phyloP scores from a whole-genome alignment of 1,139 yeast species.

The Suhomyces guaymorum region DNA sequence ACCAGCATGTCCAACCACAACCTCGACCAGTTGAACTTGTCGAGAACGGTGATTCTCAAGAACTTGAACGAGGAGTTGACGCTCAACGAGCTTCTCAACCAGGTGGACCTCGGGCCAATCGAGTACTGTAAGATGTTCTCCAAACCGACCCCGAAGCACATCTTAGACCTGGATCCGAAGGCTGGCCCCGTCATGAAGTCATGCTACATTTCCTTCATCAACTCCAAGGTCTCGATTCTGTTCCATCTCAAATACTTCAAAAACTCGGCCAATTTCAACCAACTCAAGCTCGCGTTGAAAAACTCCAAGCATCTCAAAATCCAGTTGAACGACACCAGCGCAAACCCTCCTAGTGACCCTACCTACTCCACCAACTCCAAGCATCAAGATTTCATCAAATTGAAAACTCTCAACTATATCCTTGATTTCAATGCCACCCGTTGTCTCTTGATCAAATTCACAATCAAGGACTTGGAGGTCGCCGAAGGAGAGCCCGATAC shows the following conservation, averaged over 20 bases:
- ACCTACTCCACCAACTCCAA: constrained; percentile 8
- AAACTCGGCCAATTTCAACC: constrained; percentile 27
- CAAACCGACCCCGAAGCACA: constrained; percentile 30
- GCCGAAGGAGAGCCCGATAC: constrained; percentile 6
- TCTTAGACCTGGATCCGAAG: constrained; percentile 21
- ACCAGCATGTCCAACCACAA: constrained; percentile 30
- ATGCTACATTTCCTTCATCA: constrained; percentile 44
- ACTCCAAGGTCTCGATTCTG: constrained; percentile 35
- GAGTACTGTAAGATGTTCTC: constrained; percentile 42
- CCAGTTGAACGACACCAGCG: constrained; percentile 28
- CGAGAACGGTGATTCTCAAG: constrained; percentile 41
- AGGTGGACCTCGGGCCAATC: constrained; percentile 46
- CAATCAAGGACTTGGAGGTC: constrained; percentile 8
- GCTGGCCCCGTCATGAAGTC: constrained; percentile 22
- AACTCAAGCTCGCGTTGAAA: constrained; percentile 29
- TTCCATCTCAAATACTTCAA: constrained; percentile 39
- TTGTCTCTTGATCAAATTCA: constrained; percentile 25
- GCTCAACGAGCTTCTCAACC: constrained; percentile 34
- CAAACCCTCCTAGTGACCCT: constrained; percentile 7
- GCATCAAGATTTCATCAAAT: constrained; percentile 40
- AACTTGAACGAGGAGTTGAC: constrained; percentile 31
- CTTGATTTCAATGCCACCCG: constrained; percentile 45
- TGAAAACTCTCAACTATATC: constrained; percentile 46
- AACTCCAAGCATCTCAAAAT: constrained; percentile 35
- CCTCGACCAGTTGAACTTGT: constrained; percentile 36